Evolutionary conservation across 805 yeast species (phyloP).

Genomic region (Teunomyces lycoperdinae): DNA sequence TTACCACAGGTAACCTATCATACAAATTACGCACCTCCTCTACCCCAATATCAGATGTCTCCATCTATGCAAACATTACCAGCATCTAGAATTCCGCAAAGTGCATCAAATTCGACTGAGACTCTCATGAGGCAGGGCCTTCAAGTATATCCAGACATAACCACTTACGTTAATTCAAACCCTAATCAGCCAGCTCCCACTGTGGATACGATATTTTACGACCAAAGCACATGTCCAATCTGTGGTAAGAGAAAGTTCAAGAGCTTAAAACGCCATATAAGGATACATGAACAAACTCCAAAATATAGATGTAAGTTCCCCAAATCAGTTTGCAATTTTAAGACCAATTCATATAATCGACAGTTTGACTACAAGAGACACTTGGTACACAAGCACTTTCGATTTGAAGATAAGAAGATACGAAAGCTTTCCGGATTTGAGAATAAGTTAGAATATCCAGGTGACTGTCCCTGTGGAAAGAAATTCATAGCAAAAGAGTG

Average conservation of each 20-base stretch:
- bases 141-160: conserved; percentile 10
- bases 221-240: conserved; percentile 26
- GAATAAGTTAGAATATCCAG: conserved; percentile 34
- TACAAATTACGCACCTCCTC: neutral
- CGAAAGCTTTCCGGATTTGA: conserved; percentile 32
- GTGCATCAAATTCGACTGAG: neutral
- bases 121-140: neutral
- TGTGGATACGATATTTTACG: conserved; percentile 7
- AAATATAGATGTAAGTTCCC: conserved; percentile 43
- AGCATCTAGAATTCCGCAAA: neutral
- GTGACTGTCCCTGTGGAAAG: conserved; percentile 48
- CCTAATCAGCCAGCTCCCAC: conserved; percentile 11
- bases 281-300: conserved; percentile 43
- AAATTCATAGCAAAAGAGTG: conserved; percentile 50
- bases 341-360: conserved; percentile 41
- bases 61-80: neutral
- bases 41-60: neutral
- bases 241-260: conserved; percentile 41
- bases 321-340: conserved; percentile 36
- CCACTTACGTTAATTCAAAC: conserved; percentile 10
- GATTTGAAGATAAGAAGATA: conserved; percentile 38
- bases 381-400: conserved; percentile 40
- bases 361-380: conserved; percentile 47
- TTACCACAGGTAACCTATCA: neutral
- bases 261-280: conserved; percentile 40